Base-by-base conservation (phyloP, 257 asterid genomes). In the Prunella vulgaris region DNA sequence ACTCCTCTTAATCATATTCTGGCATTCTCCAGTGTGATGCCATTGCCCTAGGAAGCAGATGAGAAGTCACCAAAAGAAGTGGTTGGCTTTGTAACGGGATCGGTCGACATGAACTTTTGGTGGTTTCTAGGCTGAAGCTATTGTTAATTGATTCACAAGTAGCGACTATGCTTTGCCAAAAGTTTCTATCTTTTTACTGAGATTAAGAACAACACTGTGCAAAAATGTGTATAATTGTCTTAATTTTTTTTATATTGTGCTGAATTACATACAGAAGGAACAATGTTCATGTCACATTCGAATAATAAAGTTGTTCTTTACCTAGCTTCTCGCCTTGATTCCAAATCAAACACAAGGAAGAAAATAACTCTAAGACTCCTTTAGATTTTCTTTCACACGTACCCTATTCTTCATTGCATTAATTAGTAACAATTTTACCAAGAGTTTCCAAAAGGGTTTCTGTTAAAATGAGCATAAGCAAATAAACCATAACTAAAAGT, bases 11-110 rank as follows among this genome's bases (percentile, higher is more conserved):
- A 71, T 84, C 90, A 83, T 80, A 46, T 68, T 68, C 68, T 86
- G 44, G 77, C 95, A 88, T 74, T 84, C 88, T 21, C 77, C 58
- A 79, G 71, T 0, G 93, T 74, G 78, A 82, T 65, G 48, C 90
- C 88, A 24, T 67, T 76, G 24, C 53, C 61, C 21, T 60, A 22
- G 58, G 37, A 48, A 25, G n/a, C 37, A 32, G 37, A 32, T 3
- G 28, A 25, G 3, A 3, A 25, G 3, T 1, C 1, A 2, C n/a
- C 49, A 56, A 17, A 48, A 35, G 69, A 33, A 17, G 13, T 13
- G 33, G 33, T 30, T 27, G 70, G 65, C 60, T 9, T 7, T 5
- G 73, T 21, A 56, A 13, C 65, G 1, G 3, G 13, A 54, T 22
- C 64, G 3, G 13, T 65, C 30, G 9, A 66, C 77, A 77, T 77